Evolutionary conservation across 2,329 filamentous ascomycete genomes (phyloP).

Genomic region (Thermoascus crustaceus): DNA sequence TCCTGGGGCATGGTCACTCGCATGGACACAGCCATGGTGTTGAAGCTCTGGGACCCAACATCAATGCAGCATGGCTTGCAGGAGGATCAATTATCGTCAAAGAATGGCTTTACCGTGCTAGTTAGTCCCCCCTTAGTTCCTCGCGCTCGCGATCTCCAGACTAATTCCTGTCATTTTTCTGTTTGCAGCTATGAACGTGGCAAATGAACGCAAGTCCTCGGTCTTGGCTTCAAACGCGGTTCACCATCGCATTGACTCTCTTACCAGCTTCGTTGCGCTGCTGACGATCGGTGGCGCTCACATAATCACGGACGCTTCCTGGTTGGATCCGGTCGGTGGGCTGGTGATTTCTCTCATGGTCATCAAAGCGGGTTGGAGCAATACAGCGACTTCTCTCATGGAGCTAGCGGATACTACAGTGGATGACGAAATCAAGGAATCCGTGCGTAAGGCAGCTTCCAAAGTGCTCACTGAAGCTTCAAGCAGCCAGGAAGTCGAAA

Average conservation of each 20-base stretch:
- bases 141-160: no score
- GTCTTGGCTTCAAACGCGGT: slow-evolving; percentile 93
- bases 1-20: slow-evolving; percentile 50
- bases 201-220: slow-evolving; percentile 85
- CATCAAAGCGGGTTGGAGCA: slow-evolving; percentile 78
- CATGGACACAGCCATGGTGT: slow-evolving; percentile 47
- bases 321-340: slow-evolving; percentile 91
- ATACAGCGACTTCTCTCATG: slow-evolving; percentile 71
- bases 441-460: slow-evolving; percentile 58
- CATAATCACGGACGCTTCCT: slow-evolving; percentile 72
- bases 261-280: slow-evolving; percentile 89
- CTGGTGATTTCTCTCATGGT: slow-evolving; percentile 90
- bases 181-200: slow-evolving; percentile 78
- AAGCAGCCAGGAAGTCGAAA: slow-evolving; percentile 53
- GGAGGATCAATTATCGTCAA: slow-evolving; percentile 84
- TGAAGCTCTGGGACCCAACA: slow-evolving; percentile 60
- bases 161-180: not conserved
- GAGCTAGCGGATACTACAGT: slow-evolving; percentile 89
- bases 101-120: slow-evolving; percentile 94
- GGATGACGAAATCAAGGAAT: slow-evolving; percentile 70
- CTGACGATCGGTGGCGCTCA: slow-evolving; percentile 85
- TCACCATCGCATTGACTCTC: slow-evolving; percentile 91
- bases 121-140: slow-evolving; percentile 49
- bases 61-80: slow-evolving; percentile 93
- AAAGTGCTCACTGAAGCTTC: slow-evolving; percentile 50